These are phyloP conservation scores for Nakazawaea molendinolei DNA, from an alignment of 805 yeast genomes.

Conservation along the genomic window DNA sequence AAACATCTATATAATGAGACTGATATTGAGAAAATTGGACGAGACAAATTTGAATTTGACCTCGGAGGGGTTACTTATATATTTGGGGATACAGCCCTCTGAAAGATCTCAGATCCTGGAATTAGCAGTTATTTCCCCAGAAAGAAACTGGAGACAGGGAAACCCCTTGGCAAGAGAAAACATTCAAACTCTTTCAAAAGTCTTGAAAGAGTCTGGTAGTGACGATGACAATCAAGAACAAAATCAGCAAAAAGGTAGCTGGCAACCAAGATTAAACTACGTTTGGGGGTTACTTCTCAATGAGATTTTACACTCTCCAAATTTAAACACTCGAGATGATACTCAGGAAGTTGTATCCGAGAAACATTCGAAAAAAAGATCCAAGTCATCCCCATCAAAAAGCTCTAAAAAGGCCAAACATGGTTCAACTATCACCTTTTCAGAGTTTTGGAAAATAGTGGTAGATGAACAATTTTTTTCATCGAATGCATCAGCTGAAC, in stretches of 20 bases:
- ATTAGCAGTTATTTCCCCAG: constrained; percentile 17
- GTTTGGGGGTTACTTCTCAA: constrained; percentile 62
- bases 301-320: too few species aligned
- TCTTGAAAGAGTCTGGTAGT: constrained; percentile 48
- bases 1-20: constrained; percentile 4
- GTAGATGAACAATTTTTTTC: constrained; percentile 79
- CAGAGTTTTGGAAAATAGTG: constrained; percentile 73
- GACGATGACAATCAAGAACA: constrained; percentile 27
- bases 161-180: constrained; percentile 75
- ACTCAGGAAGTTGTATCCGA: constrained; percentile 14
- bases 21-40: constrained; percentile 36
- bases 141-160: constrained; percentile 53
- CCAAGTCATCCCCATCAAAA: constrained; percentile 22
- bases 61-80: constrained; percentile 76
- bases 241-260: constrained; percentile 49
- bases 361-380: constrained; percentile 32
- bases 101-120: constrained; percentile 14
- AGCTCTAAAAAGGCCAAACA: constrained; percentile 13
- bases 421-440: constrained; percentile 26
- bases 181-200: constrained; percentile 50
- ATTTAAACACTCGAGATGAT: too few species aligned
- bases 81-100: constrained; percentile 41
- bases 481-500: constrained; percentile 71
- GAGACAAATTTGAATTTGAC: constrained; percentile 53
- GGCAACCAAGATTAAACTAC: constrained; percentile 72